These are phyloP conservation scores for Myxozyma monticola DNA, from an alignment of 805 yeast species.

Conservation along the genomic window DNA sequence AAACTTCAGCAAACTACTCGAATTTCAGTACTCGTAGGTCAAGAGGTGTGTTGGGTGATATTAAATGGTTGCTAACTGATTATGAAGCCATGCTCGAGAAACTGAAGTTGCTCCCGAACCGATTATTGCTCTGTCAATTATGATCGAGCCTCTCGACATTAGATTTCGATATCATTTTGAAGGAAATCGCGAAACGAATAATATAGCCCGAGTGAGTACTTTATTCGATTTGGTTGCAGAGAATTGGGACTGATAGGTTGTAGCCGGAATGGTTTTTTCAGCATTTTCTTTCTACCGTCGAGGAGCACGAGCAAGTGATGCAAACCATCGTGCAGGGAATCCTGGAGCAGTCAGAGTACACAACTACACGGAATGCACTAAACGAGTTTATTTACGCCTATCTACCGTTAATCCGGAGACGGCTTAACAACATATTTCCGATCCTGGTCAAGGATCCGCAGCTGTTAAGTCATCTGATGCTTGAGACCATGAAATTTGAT, in stretches of 20 bases:
- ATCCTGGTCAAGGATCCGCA: constrained; percentile 43
- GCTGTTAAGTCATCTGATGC: constrained; percentile 57
- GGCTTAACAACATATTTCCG: constrained; percentile 41
- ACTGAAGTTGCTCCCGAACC: constrained; percentile 5
- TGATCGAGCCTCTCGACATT: constrained; percentile 48
- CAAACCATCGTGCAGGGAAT: constrained; percentile 31
- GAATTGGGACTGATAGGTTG: background rate
- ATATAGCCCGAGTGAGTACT: constrained; percentile 47
- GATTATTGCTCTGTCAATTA: constrained; percentile 42
- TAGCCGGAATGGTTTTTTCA: constrained; percentile 68
- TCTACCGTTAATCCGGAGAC: constrained; percentile 49
- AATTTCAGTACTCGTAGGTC: constrained; percentile 22
- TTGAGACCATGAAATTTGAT: constrained; percentile 61
- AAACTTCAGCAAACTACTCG: constrained; percentile 11
- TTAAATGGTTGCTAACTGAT: too few relatives aligned
- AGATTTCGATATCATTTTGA: constrained; percentile 65
- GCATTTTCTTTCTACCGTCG: constrained; percentile 43
- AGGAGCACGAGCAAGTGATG: constrained; percentile 38
- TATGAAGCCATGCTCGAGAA: too few relatives aligned
- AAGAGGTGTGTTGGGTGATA: background rate
- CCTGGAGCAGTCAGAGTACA: constrained; percentile 22
- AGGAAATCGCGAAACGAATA: constrained; percentile 57
- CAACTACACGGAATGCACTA: constrained; percentile 36
- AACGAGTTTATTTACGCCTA: constrained; percentile 50
- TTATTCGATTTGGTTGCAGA: background rate